These are phyloP conservation scores for Cercis canadensis DNA, from an alignment of 306 rosid genomes.

Conservation along the genomic window DNA sequence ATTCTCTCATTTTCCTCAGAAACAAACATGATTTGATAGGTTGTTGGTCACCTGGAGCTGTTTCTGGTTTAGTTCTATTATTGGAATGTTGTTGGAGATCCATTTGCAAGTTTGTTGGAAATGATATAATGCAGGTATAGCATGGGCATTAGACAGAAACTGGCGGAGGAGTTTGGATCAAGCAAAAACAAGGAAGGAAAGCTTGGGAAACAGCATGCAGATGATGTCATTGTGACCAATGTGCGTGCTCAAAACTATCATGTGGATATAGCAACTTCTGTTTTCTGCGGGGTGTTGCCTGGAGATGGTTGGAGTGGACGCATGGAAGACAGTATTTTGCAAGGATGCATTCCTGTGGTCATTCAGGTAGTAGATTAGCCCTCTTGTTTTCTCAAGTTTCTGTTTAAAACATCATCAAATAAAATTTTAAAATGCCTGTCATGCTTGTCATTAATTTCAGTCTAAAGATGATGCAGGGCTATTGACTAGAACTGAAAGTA, in stretches of 20 bases:
- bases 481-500: constrained; percentile 13
- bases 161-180: constrained; percentile 73
- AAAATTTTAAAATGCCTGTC: neutral
- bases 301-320: constrained; percentile 92
- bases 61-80: constrained; percentile 7
- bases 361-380: constrained; percentile 59
- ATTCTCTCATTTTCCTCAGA: constrained; percentile 18
- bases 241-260: constrained; percentile 58
- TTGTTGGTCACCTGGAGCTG: constrained; percentile 11
- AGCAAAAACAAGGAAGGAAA: constrained; percentile 69
- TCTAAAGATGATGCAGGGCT: constrained; percentile 22
- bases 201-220: constrained; percentile 70
- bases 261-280: constrained; percentile 58
- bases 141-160: constrained; percentile 78
- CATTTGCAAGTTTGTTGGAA: neutral
- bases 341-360: constrained; percentile 79
- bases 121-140: constrained; percentile 56
- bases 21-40: constrained; percentile 24
- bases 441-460: neutral
- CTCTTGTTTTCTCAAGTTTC: constrained; percentile 5
- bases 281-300: constrained; percentile 77
- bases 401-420: neutral
- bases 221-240: constrained; percentile 66
- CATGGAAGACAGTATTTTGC: constrained; percentile 74
- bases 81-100: neutral